Base-by-base conservation (phyloP, 106 monocot genomes). In the Acorus gramineus region DNA sequence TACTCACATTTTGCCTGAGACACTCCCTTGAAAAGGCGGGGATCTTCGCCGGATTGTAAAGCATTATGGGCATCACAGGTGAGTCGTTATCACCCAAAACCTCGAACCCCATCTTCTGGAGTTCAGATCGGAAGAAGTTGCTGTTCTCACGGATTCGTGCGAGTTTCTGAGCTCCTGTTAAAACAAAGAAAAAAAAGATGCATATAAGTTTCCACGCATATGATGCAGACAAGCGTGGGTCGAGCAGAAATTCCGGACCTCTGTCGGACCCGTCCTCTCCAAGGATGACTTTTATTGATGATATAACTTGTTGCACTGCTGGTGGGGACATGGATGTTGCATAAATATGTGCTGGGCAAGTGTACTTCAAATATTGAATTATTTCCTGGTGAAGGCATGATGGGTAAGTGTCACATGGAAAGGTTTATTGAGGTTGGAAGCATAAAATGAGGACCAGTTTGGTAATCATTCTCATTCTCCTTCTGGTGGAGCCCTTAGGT, bases 241-340 rank as follows among this genome's bases (percentile, higher is more conserved):
- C 9, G 1, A 52, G 52, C 9, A 52, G 5, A 5, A 52, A 1
- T 44, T 50, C 4, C 2, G 55, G 68, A 89, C 84, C 89, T 79
- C 89, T 78, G 51, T 76, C 79, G 49, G 89, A 79, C 14, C 89
- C 89, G 66, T 89, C 89, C 78, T 89, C 89, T 44, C 89, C 89
- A 71, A 84, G 84, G 47, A 89, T 72, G 51, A 89, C 79, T 69
- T 89, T 81, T 42, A 89, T 73, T 49, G 89, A 81, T 61, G 84
- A 84, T 72, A 89, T 89, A 53, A 82, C 84, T 77, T 89, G 89
- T 59, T 89, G 81, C 2, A 79, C 89, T 56, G 89, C 84, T 55
- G 89, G 89, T 42, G 89, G 84, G 48, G 89, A 89, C 82, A 89
- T 89, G 52, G 89, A 89, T 48, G 89, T 85, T 9, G 89, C 89